Conservation (phyloP, 2,329 filamentous ascomycete genomes). For the Trichophyton benhamiae region DNA sequence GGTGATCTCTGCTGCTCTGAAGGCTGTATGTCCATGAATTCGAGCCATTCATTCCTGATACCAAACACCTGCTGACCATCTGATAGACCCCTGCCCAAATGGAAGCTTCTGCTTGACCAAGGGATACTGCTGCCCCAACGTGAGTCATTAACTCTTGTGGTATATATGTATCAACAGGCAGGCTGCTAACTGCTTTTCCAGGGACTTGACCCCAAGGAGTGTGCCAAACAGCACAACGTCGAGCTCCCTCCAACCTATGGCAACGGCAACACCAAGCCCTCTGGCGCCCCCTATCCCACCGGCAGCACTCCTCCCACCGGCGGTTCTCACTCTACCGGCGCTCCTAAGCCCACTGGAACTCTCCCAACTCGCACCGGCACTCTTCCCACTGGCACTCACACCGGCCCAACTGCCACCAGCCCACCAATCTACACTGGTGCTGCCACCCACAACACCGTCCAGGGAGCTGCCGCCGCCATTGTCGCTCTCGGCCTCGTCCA, state of each 20-base stretch:
- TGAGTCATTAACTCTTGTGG: neutral
- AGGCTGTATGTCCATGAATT: slow-evolving; percentile 12
- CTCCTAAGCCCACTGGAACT: neutral
- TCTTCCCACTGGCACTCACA: neutral
- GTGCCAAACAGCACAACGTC: slow-evolving; percentile 10
- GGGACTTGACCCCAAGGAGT: slow-evolving; percentile 10
- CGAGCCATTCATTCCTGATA: neutral
- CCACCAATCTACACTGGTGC: slow-evolving; percentile 9
- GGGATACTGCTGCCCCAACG: slow-evolving; percentile 14
- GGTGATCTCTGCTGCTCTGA: slow-evolving; percentile 17
- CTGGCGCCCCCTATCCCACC: neutral
- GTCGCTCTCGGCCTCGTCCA: slow-evolving; percentile 8
- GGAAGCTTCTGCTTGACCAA: slow-evolving; percentile 13
- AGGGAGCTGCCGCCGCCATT: slow-evolving; percentile 7
- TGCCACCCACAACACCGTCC: slow-evolving; percentile 6
- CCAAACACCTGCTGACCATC: neutral
- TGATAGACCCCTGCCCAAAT: slow-evolving; percentile 12
- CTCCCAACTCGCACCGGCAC: neutral
- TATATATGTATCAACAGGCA: neutral
- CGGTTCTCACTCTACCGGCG: neutral
- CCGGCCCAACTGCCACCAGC: neutral
- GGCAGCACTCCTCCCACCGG: neutral
- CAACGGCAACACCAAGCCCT: neutral
- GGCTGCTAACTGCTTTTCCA: neutral
- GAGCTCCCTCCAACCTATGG: neutral